Evolutionary conservation across 768 basidiomycete genomes (phyloP).

Genomic region (Tylopilus subfusipes): DNA sequence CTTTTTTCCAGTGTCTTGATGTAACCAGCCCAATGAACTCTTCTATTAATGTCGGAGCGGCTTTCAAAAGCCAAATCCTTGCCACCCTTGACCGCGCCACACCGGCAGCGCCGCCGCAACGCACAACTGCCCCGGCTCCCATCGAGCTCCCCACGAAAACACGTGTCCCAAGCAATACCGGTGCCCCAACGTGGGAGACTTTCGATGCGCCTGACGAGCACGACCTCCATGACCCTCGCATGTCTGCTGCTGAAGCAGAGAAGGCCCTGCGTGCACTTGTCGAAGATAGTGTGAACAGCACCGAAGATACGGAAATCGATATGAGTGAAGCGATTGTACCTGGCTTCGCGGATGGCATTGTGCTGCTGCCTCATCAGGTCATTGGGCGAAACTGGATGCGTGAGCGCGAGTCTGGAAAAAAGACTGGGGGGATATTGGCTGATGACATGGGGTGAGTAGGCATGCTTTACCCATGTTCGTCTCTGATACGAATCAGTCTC

Average conservation of each 20-base stretch:
- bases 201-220: conserved; percentile 29
- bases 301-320: conserved; percentile 48
- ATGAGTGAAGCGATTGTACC: conserved; percentile 68
- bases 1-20: conserved; percentile 1
- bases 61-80: conserved; percentile 16
- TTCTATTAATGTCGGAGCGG: not conserved
- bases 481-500: conserved; percentile 42
- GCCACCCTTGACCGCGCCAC: conserved; percentile 26
- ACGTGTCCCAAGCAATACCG: conserved; percentile 14
- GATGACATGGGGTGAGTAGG: conserved; percentile 79
- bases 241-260: conserved; percentile 59
- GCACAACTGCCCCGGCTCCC: conserved; percentile 31
- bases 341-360: conserved; percentile 70
- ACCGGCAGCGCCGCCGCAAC: conserved; percentile 11
- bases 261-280: conserved; percentile 76
- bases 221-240: conserved; percentile 29
- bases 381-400: conserved; percentile 86
- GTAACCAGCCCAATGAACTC: conserved; percentile 3
- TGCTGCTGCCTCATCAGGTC: conserved; percentile 83
- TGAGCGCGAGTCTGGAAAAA: conserved; percentile 74
- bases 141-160: conserved; percentile 25
- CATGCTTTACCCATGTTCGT: not conserved
- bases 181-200: conserved; percentile 27
- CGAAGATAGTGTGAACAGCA: conserved; percentile 54
- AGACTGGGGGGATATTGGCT: conserved; percentile 83